Evolutionary conservation across 176 grass and related monocot genomes (phyloP).

Genomic region (Puya raimondii): DNA sequence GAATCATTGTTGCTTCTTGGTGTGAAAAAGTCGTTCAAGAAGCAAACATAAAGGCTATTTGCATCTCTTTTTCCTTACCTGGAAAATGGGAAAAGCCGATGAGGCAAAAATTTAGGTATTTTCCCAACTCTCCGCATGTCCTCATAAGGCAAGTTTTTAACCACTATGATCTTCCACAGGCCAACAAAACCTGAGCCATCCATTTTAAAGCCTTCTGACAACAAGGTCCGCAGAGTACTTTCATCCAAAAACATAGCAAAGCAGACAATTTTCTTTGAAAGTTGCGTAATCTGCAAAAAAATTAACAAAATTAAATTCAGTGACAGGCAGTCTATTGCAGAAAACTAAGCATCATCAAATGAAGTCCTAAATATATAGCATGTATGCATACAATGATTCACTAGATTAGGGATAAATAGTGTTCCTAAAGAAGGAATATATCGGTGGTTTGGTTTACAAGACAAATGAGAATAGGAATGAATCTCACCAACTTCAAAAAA

Average conservation of each 20-base stretch:
- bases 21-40: neutral
- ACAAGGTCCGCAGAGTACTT: slow-evolving; percentile 65
- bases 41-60: neutral
- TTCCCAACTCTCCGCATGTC: slow-evolving; percentile 97
- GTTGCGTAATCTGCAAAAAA: slow-evolving; percentile 59
- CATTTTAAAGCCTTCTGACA: slow-evolving; percentile 84
- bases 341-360: neutral
- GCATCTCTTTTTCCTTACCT: slow-evolving; percentile 43
- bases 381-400: too few species aligned
- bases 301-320: slow-evolving; percentile 6
- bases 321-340: too few species aligned
- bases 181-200: slow-evolving; percentile 69
- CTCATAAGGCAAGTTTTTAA: slow-evolving; percentile 84
- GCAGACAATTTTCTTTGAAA: slow-evolving; percentile 96
- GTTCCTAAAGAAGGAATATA: too few species aligned
- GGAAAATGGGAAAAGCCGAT: slow-evolving; percentile 82
- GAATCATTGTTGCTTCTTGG: too few species aligned
- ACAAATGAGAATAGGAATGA: too few species aligned
- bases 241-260: slow-evolving; percentile 99
- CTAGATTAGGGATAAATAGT: too few species aligned
- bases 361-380: too few species aligned
- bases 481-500: too few species aligned
- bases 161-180: slow-evolving; percentile 85
- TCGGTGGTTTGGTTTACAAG: too few species aligned
- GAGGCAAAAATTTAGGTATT: slow-evolving; percentile 90